Evolutionary conservation across 106 monocot genomes (phyloP), one percentile per base, ranked within the genome.

Genomic region (Vanilla planifolia): DNA sequence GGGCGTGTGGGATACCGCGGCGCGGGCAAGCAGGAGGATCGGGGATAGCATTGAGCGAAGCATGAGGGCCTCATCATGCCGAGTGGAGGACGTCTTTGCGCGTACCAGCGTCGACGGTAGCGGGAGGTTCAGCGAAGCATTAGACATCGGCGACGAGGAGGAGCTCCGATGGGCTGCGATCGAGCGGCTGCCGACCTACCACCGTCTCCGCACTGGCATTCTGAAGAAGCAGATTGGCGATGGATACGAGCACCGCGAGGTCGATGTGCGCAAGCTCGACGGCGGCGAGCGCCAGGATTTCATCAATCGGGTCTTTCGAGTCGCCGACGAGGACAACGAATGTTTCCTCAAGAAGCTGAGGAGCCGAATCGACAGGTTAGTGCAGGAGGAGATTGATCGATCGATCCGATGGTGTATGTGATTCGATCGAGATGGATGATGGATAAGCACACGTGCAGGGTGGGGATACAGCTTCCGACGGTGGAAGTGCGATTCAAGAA

Each of bases 261-360:
- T 88, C 19, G 87, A 88, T 47, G 87, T 88, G 17, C 59, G 79
- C 13, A 79, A 73, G 62, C 72, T 88, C 10, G 79, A 66, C n/a
- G 25, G 46, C 35, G 40, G 33, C 24, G 87, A 79, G 52, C 55
- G 78, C 8, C 75, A 83, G 70, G 70, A 83, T 69, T 83, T 88
- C 68, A 83, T 88, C 36, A 61, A 68, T 33, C 60, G 79, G 17
- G 59, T 88, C 28, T 78, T 88, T 53, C 61, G 30, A 25, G 79
- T 88, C 20, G 88, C 88, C 15, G 88, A 83, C 51, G 83, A 79
- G 66, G 88, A 83, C 55, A 88, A 88, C 67, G 69, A 88, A 67
- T 43, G 70, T 4, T 79, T 88, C 47, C 64, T 88, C 43, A 59
- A 53, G 45, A 83, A 83, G 60, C 61, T 83, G 5, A 62, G 83